Conservation (phyloP, 2,329 filamentous ascomycete species). For the Penicillium sp. region DNA sequence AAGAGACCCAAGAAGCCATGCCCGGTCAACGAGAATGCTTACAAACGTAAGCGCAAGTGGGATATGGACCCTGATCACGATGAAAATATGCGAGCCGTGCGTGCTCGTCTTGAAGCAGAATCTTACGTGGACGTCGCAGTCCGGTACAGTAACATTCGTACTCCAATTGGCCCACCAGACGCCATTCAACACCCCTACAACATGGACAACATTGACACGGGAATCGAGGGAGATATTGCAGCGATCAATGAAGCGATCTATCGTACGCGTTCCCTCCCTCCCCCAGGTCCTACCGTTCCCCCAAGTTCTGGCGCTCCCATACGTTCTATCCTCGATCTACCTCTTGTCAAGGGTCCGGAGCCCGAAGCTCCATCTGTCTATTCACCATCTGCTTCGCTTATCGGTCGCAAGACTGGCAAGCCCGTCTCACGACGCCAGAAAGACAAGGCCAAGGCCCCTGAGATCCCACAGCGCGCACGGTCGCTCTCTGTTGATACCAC, state of each 20-base stretch:
- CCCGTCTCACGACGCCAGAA: conserved; percentile 5
- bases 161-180: conserved; percentile 2
- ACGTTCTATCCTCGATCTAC: conserved; percentile 1
- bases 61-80: conserved; percentile 33
- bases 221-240: neutral
- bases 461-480: conserved; percentile 8
- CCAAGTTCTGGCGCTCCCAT: neutral
- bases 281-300: neutral
- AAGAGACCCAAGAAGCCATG: conserved; percentile 27
- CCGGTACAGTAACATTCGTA: neutral
- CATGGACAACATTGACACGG: neutral
- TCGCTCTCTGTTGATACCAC: conserved; percentile 20
- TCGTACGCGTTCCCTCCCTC: conserved; percentile 1
- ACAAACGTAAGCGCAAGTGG: conserved; percentile 31
- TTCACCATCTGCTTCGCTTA: neutral
- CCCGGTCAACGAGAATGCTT: conserved; percentile 24
- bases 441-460: neutral
- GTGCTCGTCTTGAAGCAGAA: conserved; percentile 12
- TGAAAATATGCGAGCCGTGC: conserved; percentile 21
- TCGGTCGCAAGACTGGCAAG: neutral
- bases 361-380: neutral
- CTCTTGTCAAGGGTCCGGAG: neutral
- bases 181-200: conserved; percentile 10
- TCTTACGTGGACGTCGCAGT: neutral
- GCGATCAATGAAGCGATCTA: neutral